Conservation (phyloP, 2,329 filamentous ascomycete genomes). For the Xylariaceae sp. region DNA sequence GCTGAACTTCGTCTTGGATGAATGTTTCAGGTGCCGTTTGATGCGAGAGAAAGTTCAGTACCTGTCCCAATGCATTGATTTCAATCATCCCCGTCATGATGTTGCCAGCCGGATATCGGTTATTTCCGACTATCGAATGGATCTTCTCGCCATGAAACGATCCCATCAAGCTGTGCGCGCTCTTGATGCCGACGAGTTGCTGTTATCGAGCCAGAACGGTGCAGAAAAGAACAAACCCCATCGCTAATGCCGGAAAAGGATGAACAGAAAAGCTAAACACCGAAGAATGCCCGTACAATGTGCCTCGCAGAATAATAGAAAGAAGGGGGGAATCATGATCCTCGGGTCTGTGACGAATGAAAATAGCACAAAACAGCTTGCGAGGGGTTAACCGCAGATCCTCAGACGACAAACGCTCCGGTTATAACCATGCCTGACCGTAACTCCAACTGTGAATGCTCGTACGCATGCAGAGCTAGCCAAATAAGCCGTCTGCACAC, state of each 20-base stretch:
- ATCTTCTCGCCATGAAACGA: too few relatives aligned
- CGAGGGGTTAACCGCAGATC: too few relatives aligned
- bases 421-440: neutral
- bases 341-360: neutral
- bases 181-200: constrained; percentile 14
- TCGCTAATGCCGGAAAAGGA: constrained; percentile 28
- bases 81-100: constrained; percentile 7
- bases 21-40: constrained; percentile 5
- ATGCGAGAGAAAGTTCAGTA: constrained; percentile 10
- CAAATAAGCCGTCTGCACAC: constrained; percentile 13
- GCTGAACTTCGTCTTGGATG: constrained; percentile 6
- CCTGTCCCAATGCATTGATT: constrained; percentile 7
- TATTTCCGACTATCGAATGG: too few relatives aligned
- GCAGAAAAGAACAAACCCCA: constrained; percentile 19
- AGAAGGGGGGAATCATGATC: neutral
- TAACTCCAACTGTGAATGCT: constrained; percentile 25
- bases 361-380: neutral
- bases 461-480: constrained; percentile 28
- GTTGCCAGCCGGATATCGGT: constrained; percentile 7
- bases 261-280: constrained; percentile 23
- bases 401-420: too few relatives aligned
- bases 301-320: constrained; percentile 25
- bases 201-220: constrained; percentile 17
- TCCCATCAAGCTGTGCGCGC: too few relatives aligned
- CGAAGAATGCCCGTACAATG: constrained; percentile 28